Percentiles rank a stretch among this genome's conserved stretches.
These are phyloP conservation scores for Cystobasidium ongulense DNA, from an alignment of 768 basidiomycete species.

Conservation along the genomic window DNA sequence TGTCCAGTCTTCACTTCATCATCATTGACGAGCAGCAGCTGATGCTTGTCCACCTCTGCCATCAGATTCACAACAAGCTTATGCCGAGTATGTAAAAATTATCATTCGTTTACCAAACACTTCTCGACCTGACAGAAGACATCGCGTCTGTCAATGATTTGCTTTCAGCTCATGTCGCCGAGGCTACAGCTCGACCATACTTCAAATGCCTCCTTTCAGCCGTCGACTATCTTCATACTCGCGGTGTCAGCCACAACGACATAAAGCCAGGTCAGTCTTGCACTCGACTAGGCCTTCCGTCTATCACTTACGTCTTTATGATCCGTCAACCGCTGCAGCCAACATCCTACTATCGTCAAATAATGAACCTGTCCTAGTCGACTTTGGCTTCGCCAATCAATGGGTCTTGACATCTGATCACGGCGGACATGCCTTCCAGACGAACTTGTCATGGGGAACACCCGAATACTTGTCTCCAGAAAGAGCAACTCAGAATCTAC, in stretches of 20 bases:
- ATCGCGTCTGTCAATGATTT: conserved; percentile 45
- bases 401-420: conserved; percentile 48
- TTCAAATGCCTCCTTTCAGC: conserved; percentile 72
- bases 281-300: no score
- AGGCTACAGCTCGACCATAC: conserved; percentile 68
- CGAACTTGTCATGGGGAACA: conserved; percentile 53
- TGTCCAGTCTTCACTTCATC: background rate
- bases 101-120: conserved; percentile 51
- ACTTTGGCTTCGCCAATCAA: conserved; percentile 91
- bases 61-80: conserved; percentile 26
- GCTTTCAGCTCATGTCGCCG: conserved; percentile 79
- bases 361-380: conserved; percentile 69
- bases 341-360: conserved; percentile 78
- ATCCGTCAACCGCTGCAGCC: conserved; percentile 57
- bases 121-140: background rate
- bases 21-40: background rate
- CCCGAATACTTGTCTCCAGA: conserved; percentile 84
- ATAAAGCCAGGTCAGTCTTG: conserved; percentile 60
- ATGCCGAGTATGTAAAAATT: conserved; percentile 33
- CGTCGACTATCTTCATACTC: conserved; percentile 67
- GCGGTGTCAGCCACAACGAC: conserved; percentile 80
- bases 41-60: background rate
- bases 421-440: background rate
- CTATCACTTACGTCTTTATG: no score
- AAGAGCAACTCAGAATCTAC: conserved; percentile 73